These are phyloP conservation scores for Byssochlamys sp. DNA, from an alignment of 2,329 filamentous ascomycete species.

Conservation along the genomic window DNA sequence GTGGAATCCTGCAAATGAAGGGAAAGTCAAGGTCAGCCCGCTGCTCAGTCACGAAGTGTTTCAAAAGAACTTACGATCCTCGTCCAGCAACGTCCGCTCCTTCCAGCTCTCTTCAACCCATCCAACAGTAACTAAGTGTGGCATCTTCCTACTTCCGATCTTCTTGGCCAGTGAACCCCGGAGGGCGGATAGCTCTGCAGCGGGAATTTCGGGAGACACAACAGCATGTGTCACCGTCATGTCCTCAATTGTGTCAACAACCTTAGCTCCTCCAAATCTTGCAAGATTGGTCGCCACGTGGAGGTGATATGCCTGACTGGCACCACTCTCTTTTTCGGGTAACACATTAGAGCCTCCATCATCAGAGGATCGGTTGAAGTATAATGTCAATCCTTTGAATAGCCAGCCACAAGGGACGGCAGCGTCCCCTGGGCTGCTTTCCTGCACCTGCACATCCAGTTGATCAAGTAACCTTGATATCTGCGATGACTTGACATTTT, in stretches of 20 bases:
- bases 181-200: constrained; percentile 34
- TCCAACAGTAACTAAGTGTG: constrained; percentile 56
- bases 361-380: constrained; percentile 26
- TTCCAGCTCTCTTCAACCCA: constrained; percentile 79
- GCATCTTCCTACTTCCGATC: constrained; percentile 41
- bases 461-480: constrained; percentile 43
- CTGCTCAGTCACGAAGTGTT: neutral
- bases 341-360: constrained; percentile 2
- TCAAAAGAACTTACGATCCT: constrained; percentile 46
- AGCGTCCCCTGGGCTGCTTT: constrained; percentile 25
- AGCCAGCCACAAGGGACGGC: constrained; percentile 35
- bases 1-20: neutral
- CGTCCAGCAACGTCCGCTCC: constrained; percentile 68
- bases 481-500: constrained; percentile 30
- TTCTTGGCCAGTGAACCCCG: constrained; percentile 19
- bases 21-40: neutral
- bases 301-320: constrained; percentile 16
- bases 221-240: constrained; percentile 62
- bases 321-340: constrained; percentile 1
- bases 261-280: constrained; percentile 58
- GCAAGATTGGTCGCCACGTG: constrained; percentile 49
- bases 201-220: constrained; percentile 42
- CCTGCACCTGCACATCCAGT: constrained; percentile 48
- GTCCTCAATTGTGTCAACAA: constrained; percentile 45
- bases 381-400: constrained; percentile 40